phyloP scores from a whole-genome alignment of 2,329 filamentous ascomycete genomes.

The Trematosphaeria pertusa region DNA sequence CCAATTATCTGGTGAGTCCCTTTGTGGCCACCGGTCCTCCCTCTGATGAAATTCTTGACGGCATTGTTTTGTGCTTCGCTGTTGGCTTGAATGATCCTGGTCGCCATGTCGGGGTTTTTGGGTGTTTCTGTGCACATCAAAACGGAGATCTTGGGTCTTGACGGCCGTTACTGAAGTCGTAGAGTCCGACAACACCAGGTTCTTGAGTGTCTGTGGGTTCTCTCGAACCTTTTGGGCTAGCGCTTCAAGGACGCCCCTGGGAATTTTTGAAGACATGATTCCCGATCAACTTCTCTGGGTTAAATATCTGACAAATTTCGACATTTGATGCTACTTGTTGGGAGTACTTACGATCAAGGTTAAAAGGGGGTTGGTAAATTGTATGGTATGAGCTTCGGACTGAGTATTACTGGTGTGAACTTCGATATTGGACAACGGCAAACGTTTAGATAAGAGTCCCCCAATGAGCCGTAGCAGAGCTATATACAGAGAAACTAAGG shows the following conservation, averaged over 20 bases:
- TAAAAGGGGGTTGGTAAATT: too few species aligned
- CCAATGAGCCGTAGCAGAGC: too few species aligned
- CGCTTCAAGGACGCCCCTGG: background rate
- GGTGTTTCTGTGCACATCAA: background rate
- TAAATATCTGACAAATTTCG: background rate
- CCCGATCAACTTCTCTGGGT: background rate
- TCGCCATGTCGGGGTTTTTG: background rate
- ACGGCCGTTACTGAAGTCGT: background rate
- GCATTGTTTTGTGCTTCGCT: background rate
- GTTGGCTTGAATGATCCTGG: background rate
- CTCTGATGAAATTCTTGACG: background rate
- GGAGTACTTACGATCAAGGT: too few species aligned
- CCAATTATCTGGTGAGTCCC: background rate
- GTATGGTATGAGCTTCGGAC: too few species aligned
- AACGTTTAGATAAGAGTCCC: too few species aligned
- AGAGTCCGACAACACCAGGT: background rate
- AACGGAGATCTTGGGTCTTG: background rate
- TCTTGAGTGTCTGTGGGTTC: background rate
- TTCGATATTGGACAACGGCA: too few species aligned
- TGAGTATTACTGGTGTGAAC: too few species aligned
- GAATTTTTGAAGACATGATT: background rate
- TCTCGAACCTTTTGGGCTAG: background rate
- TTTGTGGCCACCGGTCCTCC: background rate
- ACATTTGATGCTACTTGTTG: constrained; percentile 20
- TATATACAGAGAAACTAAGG: too few species aligned